phyloP scores from a whole-genome alignment of 176 grass and related monocot species.

The Paspalum vaginatum region DNA sequence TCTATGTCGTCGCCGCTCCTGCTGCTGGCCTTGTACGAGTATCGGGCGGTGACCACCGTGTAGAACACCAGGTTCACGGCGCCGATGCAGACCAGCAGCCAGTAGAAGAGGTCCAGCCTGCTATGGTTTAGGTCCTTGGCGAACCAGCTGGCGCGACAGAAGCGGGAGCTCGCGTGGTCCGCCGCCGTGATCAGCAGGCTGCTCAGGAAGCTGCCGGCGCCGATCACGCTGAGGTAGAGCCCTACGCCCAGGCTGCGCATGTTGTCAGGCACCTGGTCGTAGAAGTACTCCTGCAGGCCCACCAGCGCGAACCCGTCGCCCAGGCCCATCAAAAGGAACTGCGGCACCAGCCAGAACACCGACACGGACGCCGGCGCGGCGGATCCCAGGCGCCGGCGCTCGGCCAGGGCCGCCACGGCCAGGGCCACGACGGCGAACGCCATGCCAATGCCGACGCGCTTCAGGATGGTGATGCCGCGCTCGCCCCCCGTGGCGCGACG shows the following conservation, averaged over 20 bases:
- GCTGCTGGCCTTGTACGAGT: conserved; percentile 69
- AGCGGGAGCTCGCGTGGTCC: conserved; percentile 32
- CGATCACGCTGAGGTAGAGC: too few species aligned
- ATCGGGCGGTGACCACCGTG: conserved; percentile 41
- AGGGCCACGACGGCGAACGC: conserved; percentile 41
- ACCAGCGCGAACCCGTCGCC: conserved; percentile 75
- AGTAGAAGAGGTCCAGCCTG: conserved; percentile 33
- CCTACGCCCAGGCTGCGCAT: too few species aligned
- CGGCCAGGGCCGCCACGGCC: conserved; percentile 49
- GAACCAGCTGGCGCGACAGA: conserved; percentile 50
- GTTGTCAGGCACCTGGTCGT: too few species aligned
- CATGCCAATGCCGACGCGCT: conserved; percentile 68
- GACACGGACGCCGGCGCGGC: conserved; percentile 17
- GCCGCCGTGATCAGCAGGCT: background rate
- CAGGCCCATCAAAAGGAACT: conserved; percentile 61
- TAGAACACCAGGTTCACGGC: conserved; percentile 58
- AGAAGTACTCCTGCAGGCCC: background rate
- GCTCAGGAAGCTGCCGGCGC: too few species aligned
- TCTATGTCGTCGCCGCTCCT: too few species aligned
- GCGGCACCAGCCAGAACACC: conserved; percentile 66
- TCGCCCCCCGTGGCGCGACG: conserved; percentile 48
- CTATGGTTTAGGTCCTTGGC: conserved; percentile 57
- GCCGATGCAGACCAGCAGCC: conserved; percentile 46
- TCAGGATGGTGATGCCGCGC: conserved; percentile 71
- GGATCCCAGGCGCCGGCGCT: conserved; percentile 45